phyloP scores from a whole-genome alignment of 148 eudicot species.

The Rheum nobile region DNA sequence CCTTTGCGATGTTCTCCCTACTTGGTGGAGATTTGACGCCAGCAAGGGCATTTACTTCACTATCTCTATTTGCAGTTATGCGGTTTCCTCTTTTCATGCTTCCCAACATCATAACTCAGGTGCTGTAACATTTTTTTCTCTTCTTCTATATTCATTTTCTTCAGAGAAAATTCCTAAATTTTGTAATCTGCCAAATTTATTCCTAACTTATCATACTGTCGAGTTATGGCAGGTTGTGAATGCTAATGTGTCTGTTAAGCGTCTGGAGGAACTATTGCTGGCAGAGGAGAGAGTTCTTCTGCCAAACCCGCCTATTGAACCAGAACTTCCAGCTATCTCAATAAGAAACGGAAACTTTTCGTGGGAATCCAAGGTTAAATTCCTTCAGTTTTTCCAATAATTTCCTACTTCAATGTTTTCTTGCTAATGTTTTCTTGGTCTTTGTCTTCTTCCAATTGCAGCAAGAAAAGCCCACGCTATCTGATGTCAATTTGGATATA shows the following conservation, averaged over 20 bases:
- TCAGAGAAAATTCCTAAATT: neutral
- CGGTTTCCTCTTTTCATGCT: conserved; percentile 92
- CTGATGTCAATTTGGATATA: conserved; percentile 67
- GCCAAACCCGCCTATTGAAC: conserved; percentile 79
- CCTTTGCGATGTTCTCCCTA: conserved; percentile 78
- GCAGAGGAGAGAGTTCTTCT: conserved; percentile 78
- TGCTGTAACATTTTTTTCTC: conserved; percentile 9
- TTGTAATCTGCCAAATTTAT: neutral
- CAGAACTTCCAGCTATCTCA: conserved; percentile 70
- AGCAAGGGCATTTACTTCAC: conserved; percentile 92
- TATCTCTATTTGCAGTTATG: conserved; percentile 81
- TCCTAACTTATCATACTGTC: conserved; percentile 4
- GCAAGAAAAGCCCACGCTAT: conserved; percentile 69
- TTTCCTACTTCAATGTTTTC: neutral
- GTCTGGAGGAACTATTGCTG: conserved; percentile 80
- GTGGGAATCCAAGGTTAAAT: conserved; percentile 82
- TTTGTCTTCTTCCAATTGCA: conserved; percentile 16
- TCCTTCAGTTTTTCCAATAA: neutral
- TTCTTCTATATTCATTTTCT: neutral
- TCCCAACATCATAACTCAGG: conserved; percentile 92
- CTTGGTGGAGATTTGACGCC: conserved; percentile 97
- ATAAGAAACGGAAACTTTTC: conserved; percentile 74
- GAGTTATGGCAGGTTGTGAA: conserved; percentile 57
- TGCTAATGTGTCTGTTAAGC: conserved; percentile 86
- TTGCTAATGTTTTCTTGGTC: neutral